phyloP scores from a whole-genome alignment of 2,329 filamentous ascomycete genomes.

The Onygena corvina region DNA sequence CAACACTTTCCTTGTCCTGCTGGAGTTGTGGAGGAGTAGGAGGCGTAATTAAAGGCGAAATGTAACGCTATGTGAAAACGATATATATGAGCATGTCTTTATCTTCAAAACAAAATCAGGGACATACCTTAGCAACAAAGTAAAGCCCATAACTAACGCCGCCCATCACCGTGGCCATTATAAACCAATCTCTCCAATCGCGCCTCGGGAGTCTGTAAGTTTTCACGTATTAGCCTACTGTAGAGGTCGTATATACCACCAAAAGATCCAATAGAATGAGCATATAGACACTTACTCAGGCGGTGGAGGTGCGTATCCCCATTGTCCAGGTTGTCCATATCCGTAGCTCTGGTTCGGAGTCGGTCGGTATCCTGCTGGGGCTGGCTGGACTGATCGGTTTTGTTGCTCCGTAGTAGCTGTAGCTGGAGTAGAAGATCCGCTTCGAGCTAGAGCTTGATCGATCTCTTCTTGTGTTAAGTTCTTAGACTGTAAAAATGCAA shows the following conservation, averaged over 20 bases:
- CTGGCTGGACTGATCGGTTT: constrained; percentile 36
- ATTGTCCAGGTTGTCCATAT: constrained; percentile 42
- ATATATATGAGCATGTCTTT: not conserved
- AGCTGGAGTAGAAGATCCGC: constrained; percentile 44
- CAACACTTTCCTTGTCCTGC: constrained; percentile 83
- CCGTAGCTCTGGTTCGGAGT: constrained; percentile 37
- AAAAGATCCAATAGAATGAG: not conserved
- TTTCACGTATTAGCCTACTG: not conserved
- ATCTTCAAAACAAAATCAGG: not conserved
- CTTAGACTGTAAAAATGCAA: constrained; percentile 89
- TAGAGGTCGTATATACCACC: not conserved
- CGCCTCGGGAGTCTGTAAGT: constrained; percentile 50
- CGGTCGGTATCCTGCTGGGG: constrained; percentile 27
- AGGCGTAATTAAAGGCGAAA: constrained; percentile 79
- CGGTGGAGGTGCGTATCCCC: constrained; percentile 41
- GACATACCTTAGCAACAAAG: constrained; percentile 63
- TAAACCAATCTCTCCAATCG: constrained; percentile 99
- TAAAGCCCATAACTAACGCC: constrained; percentile 84
- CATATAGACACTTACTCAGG: constrained; percentile 37
- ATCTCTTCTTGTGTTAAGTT: constrained; percentile 96
- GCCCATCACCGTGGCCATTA: constrained; percentile 92
- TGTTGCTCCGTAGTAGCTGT: constrained; percentile 37
- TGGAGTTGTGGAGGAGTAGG: constrained; percentile 89
- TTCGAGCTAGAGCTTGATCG: constrained; percentile 66
- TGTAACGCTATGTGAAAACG: constrained; percentile 55